phyloP scores from a whole-genome alignment of 2,329 filamentous ascomycete genomes.

The Cadophora sp. region DNA sequence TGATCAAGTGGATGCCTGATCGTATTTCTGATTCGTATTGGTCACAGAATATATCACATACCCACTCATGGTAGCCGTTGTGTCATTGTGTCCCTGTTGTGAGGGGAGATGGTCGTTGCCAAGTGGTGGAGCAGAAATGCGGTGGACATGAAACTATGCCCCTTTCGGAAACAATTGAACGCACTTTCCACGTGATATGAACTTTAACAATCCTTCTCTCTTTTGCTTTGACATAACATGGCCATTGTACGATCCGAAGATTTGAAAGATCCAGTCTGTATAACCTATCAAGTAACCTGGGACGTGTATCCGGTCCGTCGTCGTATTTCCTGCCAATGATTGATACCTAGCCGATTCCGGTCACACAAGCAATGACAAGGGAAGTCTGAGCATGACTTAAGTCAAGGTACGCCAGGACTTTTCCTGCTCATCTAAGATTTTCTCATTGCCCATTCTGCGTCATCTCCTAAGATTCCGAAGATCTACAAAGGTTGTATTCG shows the following conservation, averaged over 20 bases:
- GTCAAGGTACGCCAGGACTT: too few species aligned
- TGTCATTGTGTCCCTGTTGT: not conserved
- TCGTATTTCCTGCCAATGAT: not conserved
- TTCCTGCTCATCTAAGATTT: too few species aligned
- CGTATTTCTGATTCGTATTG: not conserved
- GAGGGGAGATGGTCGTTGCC: not conserved
- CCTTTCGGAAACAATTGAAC: constrained; percentile 27
- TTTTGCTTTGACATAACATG: not conserved
- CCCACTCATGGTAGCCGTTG: not conserved
- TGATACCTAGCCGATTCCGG: not conserved
- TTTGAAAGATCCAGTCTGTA: not conserved
- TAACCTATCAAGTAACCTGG: too few species aligned
- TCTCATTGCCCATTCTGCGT: not conserved
- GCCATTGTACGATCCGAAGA: not conserved
- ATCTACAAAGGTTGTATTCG: not conserved
- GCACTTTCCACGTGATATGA: constrained; percentile 20
- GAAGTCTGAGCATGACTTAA: not conserved
- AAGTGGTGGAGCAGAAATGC: not conserved
- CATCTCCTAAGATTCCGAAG: not conserved
- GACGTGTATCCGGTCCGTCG: not conserved
- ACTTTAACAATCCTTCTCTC: not conserved
- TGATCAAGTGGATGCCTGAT: not conserved
- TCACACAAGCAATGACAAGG: not conserved
- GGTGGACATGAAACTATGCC: constrained; percentile 16
- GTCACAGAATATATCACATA: not conserved